Percentiles rank a stretch among this genome's conserved stretches.
Evolutionary conservation across 2,329 filamentous ascomycete genomes (phyloP).

Genomic region (Metarhizium sp.): DNA sequence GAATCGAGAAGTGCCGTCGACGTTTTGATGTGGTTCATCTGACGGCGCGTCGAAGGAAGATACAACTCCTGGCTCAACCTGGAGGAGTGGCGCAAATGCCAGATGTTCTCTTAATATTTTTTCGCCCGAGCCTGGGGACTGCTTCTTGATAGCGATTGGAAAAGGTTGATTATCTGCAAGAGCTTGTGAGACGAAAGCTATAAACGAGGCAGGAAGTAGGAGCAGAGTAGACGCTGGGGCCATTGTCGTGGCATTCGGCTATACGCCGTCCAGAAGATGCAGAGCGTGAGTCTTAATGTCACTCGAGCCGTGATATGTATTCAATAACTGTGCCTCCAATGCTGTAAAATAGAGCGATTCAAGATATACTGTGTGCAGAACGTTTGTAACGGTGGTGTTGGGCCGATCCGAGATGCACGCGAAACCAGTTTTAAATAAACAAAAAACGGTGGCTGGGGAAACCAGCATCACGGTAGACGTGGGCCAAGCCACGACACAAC

Average conservation of each 20-base stretch:
- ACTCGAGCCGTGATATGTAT: background rate
- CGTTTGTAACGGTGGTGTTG: background rate
- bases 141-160: conserved; percentile 61
- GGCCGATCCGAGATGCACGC: no score
- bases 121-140: conserved; percentile 59
- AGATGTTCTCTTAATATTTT: conserved; percentile 67
- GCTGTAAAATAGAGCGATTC: background rate
- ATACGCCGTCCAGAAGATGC: background rate
- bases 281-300: background rate
- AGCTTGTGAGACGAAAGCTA: conserved; percentile 21
- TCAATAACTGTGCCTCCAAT: background rate
- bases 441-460: background rate
- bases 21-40: conserved; percentile 14
- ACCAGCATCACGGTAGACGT: background rate
- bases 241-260: background rate
- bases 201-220: conserved; percentile 4
- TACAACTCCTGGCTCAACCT: conserved; percentile 12
- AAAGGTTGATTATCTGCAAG: conserved; percentile 22
- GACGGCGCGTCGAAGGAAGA: conserved; percentile 12
- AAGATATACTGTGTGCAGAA: background rate
- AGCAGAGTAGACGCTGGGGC: conserved; percentile 1
- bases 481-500: background rate
- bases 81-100: conserved; percentile 29
- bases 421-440: no score
- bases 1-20: conserved; percentile 12